Conservation (phyloP, 495 filamentous ascomycete genomes). For the Xylaria venustula region DNA sequence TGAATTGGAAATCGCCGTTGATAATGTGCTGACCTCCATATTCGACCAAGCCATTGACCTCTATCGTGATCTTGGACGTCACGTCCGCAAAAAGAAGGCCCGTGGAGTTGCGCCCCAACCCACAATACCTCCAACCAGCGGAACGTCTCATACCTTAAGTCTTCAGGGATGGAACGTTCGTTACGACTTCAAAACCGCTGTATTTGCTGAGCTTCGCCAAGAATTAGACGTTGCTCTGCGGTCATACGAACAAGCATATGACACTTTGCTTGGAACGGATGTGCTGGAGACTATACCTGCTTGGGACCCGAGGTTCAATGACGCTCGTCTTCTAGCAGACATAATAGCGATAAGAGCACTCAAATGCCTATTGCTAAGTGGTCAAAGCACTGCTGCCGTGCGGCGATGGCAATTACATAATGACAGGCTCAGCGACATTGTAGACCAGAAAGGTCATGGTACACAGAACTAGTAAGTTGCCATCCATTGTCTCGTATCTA, state of each 20-base stretch:
- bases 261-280: conserved; percentile 72
- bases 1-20: conserved; percentile 63
- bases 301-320: conserved; percentile 84
- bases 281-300: conserved; percentile 82
- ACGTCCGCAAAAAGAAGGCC: conserved; percentile 78
- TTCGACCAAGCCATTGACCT: conserved; percentile 77
- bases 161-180: conserved; percentile 84
- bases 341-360: conserved; percentile 73
- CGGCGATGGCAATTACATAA: conserved; percentile 75
- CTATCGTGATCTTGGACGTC: conserved; percentile 87
- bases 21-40: conserved; percentile 56
- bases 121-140: conserved; percentile 77
- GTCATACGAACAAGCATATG: conserved; percentile 82
- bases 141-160: conserved; percentile 80
- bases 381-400: conserved; percentile 70
- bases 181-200: conserved; percentile 88
- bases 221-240: conserved; percentile 83
- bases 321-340: conserved; percentile 79
- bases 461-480: conserved; percentile 61
- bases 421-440: conserved; percentile 64
- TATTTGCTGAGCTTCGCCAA: conserved; percentile 86
- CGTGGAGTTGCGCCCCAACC: conserved; percentile 73
- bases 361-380: conserved; percentile 73
- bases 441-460: conserved; percentile 80
- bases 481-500: not conserved